Evolutionary conservation across 495 filamentous ascomycete species (phyloP), one percentile per base, ranked within the genome.

Genomic region (Annulohypoxylon bovei): DNA sequence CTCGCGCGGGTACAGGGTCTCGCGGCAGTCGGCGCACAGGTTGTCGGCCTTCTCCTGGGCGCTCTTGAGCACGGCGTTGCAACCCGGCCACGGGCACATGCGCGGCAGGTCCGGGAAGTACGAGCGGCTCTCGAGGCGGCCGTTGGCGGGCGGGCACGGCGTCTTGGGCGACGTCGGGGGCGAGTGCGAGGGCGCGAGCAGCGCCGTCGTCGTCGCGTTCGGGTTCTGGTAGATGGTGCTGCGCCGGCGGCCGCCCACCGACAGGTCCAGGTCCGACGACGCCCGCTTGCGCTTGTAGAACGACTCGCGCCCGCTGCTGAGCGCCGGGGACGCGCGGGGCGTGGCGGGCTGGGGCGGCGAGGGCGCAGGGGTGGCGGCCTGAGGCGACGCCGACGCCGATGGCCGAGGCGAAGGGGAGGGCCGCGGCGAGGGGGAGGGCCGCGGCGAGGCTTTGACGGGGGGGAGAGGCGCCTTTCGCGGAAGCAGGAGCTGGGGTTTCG

Each of bases 31-130:
- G 0, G 18, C 37, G 58, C 75, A 77, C 3, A 77, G 49, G 53
- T 77, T 77, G 4, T 73, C 65, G 28, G 28, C 1, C 14, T 18
- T 56, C 39, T 77, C 75, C 2, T 44, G n/a, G 2, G 16, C 30
- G 1, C 47, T 57, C 0, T 7, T 28, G 0, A 67, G 61, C 0
- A 61, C 25, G 0, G 65, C 62, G 40, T n/a, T 11, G 58, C 75
- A 77, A 2, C 63, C 52, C 3, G 69, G 71, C 68, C 66, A 63
- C 37, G 67, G 68, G 20, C 75, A 90, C 71, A 81, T 86, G 16
- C 83, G 79, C 62, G 81, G 77, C 20, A 79, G 74, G n/a, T 80
- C 83, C 58, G 78, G 78, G 28, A 78, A 84, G 54, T 79, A 62
- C n/a, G 33, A 5, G 22, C 8, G 11, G 20, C n/a, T n/a, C 23